phyloP scores from a whole-genome alignment of 2,329 filamentous ascomycete genomes.

The Xylaria sp. region DNA sequence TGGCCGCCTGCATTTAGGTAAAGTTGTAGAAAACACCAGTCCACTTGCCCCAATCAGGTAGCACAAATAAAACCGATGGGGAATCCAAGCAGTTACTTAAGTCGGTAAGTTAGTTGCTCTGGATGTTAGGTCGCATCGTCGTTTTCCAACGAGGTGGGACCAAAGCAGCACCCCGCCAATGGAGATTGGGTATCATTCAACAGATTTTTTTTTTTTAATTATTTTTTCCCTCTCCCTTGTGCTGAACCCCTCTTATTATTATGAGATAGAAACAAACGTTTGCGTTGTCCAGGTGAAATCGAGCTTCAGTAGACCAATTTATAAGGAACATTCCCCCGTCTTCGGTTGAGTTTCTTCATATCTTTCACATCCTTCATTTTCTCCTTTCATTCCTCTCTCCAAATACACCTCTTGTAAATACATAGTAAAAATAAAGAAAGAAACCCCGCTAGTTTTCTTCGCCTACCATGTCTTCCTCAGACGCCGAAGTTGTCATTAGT shows the following conservation, averaged over 20 bases:
- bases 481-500: conserved; percentile 45
- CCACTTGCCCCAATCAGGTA: conserved; percentile 20
- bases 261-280: conserved; percentile 33
- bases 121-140: conserved; percentile 18
- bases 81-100: too few relatives aligned
- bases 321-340: conserved; percentile 29
- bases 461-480: conserved; percentile 47
- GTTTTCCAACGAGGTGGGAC: conserved; percentile 29
- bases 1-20: conserved; percentile 6
- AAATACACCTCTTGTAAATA: background rate
- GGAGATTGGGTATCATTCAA: conserved; percentile 27
- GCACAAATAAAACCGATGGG: background rate
- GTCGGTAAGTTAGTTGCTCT: conserved; percentile 3
- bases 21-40: background rate
- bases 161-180: conserved; percentile 34
- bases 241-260: conserved; percentile 32
- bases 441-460: background rate
- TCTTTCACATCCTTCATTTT: conserved; percentile 10
- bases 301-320: conserved; percentile 17
- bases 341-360: conserved; percentile 6
- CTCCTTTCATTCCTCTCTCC: background rate
- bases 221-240: background rate
- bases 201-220: conserved; percentile 30
- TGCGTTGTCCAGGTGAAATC: conserved; percentile 36
- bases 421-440: background rate